These are phyloP conservation scores for Gigaspora rosea DNA, from an alignment of 192 early-diverging fungal species.

Conservation along the genomic window DNA sequence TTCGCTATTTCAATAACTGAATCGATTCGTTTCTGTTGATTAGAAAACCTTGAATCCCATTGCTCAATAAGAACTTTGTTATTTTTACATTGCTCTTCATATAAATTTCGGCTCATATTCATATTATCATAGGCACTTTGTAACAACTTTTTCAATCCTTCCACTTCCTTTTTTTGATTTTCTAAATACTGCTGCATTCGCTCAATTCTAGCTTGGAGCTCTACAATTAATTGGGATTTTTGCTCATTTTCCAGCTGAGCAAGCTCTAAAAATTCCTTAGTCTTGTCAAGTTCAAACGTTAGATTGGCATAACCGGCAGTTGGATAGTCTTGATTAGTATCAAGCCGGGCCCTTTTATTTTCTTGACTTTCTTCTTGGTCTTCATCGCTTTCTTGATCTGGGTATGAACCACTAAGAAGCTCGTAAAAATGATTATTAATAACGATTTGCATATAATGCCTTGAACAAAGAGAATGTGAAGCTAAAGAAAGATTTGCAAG, in stretches of 20 bases:
- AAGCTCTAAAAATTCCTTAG: background rate
- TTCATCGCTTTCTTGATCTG: background rate
- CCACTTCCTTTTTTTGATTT: slow-evolving; percentile 18
- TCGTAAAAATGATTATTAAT: too few species aligned
- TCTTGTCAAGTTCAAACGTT: background rate
- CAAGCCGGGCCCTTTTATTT: too few species aligned
- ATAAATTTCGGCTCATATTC: slow-evolving; percentile 9
- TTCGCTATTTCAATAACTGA: too few species aligned
- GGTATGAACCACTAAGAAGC: too few species aligned
- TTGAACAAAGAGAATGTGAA: too few species aligned
- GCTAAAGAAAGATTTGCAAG: too few species aligned
- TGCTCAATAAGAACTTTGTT: slow-evolving; percentile 17
- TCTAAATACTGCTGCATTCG: slow-evolving; percentile 15
- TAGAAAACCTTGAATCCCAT: slow-evolving; percentile 28
- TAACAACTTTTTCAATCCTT: slow-evolving; percentile 1
- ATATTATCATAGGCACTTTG: slow-evolving; percentile 3
- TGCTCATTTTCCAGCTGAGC: slow-evolving; percentile 4
- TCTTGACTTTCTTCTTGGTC: too few species aligned
- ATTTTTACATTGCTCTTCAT: slow-evolving; percentile 6
- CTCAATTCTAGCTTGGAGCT: background rate
- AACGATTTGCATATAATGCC: too few species aligned
- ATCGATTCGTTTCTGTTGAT: too few species aligned
- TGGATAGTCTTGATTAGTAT: background rate
- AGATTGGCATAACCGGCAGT: background rate
- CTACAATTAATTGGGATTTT: too few species aligned